Evolutionary conservation across 2,329 filamentous ascomycete genomes (phyloP), one percentile per base, ranked within the genome.

Genomic region (Neocucurbitaria cava): DNA sequence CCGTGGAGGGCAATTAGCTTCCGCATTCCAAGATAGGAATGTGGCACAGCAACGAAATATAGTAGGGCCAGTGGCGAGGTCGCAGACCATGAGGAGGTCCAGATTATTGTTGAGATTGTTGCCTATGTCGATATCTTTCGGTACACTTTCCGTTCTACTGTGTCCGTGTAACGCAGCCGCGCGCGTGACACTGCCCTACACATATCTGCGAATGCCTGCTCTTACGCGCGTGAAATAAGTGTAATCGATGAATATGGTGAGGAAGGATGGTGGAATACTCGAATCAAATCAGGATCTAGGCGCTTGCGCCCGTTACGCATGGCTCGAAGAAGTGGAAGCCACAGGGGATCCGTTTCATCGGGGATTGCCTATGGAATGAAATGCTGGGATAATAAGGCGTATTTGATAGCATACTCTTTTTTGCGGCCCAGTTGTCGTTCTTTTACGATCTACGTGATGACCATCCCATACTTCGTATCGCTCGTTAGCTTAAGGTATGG

Each of bases 1-100:
- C 44, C 28, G 24, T 15, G 28, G 24, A 48, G 13, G 59, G 45
- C 41, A 39, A 31, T 36, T 50, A 48, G 47, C 46, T 49, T 43
- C 33, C 31, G 35, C 48, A 56, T 54, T 56, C 46, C 44, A 56
- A 54, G 33, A 13, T 9, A 15, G 45, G 39, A 48, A 54, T 52
- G 54, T 57, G 44, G 31, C 24, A 50, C 42, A n/a, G 13, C 20
- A 33, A 50, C 13, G 5, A 24, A 17, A 51, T 5, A 41, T 24
- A 51, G 23, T 10, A 42, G 23, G 23, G 35, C 17, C 20, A 20
- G 17, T 45, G 18, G 21, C 23, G 23, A 39, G 2, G 31, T 8
- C 30, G n/a, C 18, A 17, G 28, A n/a, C 17, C 15, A 3, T 7
- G 20, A 5, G 18, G 20, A 28, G 28, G 23, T 33, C 13, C 41